Evolutionary conservation across 2,329 filamentous ascomycete genomes (phyloP), one percentile per base, ranked within the genome.

Genomic region (Neocucurbitaria cava): DNA sequence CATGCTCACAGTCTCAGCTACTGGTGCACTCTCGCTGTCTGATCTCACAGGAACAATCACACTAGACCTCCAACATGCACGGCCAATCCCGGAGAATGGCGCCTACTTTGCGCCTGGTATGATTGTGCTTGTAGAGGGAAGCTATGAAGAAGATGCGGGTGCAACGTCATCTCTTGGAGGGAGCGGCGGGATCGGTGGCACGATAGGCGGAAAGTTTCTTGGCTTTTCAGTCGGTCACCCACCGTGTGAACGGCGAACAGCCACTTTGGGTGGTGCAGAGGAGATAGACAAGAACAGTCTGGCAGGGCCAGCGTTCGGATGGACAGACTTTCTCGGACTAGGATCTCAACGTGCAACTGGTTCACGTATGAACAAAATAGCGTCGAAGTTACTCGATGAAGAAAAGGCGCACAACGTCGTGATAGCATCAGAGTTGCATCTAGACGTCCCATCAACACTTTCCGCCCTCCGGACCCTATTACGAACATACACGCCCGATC

Each of bases 41-140:
- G 95, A 99, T 70, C 78, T 95, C 26, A 94, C 92, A 0, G 95
- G 94, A 17, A 94, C 90, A 47, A 96, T 99, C 65, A 83, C 86
- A 2, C 81, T 99, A 1, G 92, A 98, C 64, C 78, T 98, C 10
- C 85, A 87, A 18, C 89, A 94, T 68, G 91, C 94, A 0, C 87
- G 88, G 20, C 87, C 90, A 13, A 89, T 97, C 50, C 93, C 93
- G 0, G 88, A 92, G 56, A 88, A 94, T 69, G 92, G 91, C 21
- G 89, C 91, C 3, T 99, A 92, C 89, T 97, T 97, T 70, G 87
- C 89, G 5, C 93, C 95, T 0, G 96, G 96, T 3, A 98, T 98
- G 92, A 90, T 99, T 43, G 90, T 98, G 3, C 83, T 99, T 0
- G 87, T 97, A 0, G 95, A 99, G 68, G 95, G 95, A 6, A 87